Base-by-base conservation (phyloP, 202 grass and related monocot species). In the Sporobolus alterniflorus region DNA sequence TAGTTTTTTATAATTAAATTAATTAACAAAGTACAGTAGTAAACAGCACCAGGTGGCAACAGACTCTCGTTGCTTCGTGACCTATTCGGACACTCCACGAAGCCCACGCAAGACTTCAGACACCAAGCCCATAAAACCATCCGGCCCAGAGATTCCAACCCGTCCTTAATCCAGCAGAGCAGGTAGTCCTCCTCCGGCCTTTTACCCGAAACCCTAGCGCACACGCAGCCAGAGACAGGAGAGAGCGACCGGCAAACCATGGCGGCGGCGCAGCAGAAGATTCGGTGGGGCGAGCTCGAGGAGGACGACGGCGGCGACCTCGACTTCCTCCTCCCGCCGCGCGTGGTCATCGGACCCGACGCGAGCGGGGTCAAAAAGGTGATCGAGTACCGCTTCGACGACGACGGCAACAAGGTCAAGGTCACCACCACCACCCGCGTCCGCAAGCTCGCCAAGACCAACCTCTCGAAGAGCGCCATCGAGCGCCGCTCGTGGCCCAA, bases 391-490 rank as follows among this genome's bases (percentile, higher is more conserved):
- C 51, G 79, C 28, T 95, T 95, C 74, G 90, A 95, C 66, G 93
- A 95, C 4, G 82, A 90, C 1, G 84, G 87, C 40, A 95, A 92
- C 87, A 95, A 95, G 93, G 87, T 95, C 22, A 80, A 83, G 84
- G 82, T 92, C 26, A 88, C 82, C 31, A 92, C 93, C 63, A 92
- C 89, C 64, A 92, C 82, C 15, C 87, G 87, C 44, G 78, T 92
- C 69, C 87, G 85, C 28, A 92, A 90, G 85, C 68, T 95, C 20
- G 90, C 87, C 1, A 83, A 78, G 29, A 64, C 83, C 3, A 80
- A 83, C 68, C 48, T 92, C 70, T 79, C 77, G 18, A 86, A 79
- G 51, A 82, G 84, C 69, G 83, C 87, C 32, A 62, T 83, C 60
- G 87, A 92, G 78, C 86, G 90, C 33, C 91, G 91, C 39, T 18